A percentile compares a stretch with the other conserved stretches of the same genome.
Conservation (phyloP, 2,329 filamentous ascomycete species). For the Waltergamsia citrina region DNA sequence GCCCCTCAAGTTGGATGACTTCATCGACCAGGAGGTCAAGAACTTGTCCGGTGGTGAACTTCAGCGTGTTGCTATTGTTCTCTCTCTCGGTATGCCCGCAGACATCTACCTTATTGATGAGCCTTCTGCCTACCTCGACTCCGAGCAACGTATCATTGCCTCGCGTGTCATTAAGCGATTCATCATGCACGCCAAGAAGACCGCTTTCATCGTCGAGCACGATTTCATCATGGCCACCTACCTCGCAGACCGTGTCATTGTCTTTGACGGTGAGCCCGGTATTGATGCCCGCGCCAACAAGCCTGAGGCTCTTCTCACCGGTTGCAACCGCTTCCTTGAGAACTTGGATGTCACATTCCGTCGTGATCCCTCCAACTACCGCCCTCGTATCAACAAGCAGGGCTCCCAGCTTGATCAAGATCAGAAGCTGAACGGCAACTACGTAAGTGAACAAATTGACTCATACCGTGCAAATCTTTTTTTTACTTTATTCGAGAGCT, state of each 20-base stretch:
- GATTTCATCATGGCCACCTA: constrained; percentile 93
- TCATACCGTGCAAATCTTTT: background rate
- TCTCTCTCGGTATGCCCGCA: constrained; percentile 89
- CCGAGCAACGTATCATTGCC: constrained; percentile 96
- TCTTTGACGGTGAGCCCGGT: constrained; percentile 92
- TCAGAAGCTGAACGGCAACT: constrained; percentile 90
- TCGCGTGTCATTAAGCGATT: constrained; percentile 98
- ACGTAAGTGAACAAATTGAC: constrained; percentile 47
- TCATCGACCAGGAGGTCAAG: constrained; percentile 99
- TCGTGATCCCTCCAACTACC: constrained; percentile 90
- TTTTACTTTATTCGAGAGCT: constrained; percentile 6
- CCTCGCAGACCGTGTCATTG: constrained; percentile 86
- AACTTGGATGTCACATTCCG: constrained; percentile 98
- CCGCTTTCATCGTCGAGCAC: constrained; percentile 98
- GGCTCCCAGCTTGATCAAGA: constrained; percentile 95
- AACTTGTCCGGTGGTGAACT: constrained; percentile 98
- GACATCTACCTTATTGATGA: constrained; percentile 99
- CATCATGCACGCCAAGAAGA: constrained; percentile 99
- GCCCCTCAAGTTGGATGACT: constrained; percentile 97
- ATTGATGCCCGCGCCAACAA: constrained; percentile 79
- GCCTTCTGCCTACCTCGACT: constrained; percentile 94
- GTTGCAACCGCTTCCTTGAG: constrained; percentile 95
- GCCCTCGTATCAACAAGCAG: constrained; percentile 96
- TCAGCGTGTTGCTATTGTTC: constrained; percentile 96
- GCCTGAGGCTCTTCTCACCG: constrained; percentile 85